Conservation (phyloP, 2,329 filamentous ascomycete species). For the Hymenoscyphus linearis region DNA sequence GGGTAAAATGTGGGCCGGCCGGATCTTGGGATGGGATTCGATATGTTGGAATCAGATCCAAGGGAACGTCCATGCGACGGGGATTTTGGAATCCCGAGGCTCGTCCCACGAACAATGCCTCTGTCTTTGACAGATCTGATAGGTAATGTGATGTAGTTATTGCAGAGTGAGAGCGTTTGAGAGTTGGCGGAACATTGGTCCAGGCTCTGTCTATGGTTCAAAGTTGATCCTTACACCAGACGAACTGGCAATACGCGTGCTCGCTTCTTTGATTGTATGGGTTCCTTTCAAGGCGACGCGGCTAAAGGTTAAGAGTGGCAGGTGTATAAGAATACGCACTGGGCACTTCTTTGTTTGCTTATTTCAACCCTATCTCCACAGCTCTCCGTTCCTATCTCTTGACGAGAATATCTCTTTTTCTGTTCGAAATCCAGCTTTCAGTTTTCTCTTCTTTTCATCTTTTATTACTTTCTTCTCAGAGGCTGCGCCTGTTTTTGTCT, state of each 20-base stretch:
- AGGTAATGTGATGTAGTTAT: neutral
- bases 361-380: neutral
- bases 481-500: neutral
- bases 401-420: slow-evolving; percentile 1
- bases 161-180: neutral
- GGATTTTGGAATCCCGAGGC: neutral
- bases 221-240: neutral
- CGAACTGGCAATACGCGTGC: neutral
- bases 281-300: neutral
- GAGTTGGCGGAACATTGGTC: neutral
- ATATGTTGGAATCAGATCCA: neutral
- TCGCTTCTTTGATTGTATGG: neutral
- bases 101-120: neutral
- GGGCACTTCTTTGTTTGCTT: neutral
- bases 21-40: neutral
- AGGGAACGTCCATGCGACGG: neutral
- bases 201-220: neutral
- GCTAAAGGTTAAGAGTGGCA: neutral
- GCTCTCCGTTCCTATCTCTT: neutral
- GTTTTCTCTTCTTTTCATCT: neutral
- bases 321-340: neutral
- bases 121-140: neutral
- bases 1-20: neutral
- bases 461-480: slow-evolving; percentile 2
- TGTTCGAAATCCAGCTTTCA: slow-evolving; percentile 6